Percentiles rank a stretch among this genome's conserved stretches.
Evolutionary conservation across 2,329 filamentous ascomycete species (phyloP).

Genomic region (Fusarium veterinarium): DNA sequence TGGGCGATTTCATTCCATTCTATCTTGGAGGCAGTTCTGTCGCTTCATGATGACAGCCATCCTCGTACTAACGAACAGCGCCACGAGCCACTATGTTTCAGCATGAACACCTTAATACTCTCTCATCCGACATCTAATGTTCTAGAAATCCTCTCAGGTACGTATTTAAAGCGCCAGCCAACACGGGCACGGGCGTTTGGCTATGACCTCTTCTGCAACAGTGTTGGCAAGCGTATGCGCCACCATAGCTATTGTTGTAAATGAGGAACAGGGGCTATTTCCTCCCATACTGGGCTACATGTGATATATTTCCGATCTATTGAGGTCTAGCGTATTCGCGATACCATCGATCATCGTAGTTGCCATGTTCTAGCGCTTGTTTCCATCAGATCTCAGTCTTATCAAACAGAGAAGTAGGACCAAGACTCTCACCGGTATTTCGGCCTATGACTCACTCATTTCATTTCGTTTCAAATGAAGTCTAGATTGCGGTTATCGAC

Average conservation of each 20-base stretch:
- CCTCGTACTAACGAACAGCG: neutral
- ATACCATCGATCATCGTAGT: neutral
- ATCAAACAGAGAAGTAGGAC: neutral
- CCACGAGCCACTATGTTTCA: neutral
- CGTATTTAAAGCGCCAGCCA: too few relatives aligned
- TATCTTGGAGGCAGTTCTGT: neutral
- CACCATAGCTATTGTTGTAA: neutral
- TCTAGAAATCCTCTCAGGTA: neutral
- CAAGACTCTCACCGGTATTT: neutral
- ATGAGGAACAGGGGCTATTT: neutral
- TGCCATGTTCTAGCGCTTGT: neutral
- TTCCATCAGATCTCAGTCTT: neutral
- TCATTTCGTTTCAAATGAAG: neutral
- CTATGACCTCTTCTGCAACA: neutral
- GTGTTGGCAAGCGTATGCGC: neutral
- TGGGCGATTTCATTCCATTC: neutral
- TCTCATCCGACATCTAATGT: rapidly evolving
- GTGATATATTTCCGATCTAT: neutral
- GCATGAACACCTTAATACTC: rapidly evolving
- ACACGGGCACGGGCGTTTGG: neutral
- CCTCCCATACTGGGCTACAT: rapidly evolving
- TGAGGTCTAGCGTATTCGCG: neutral
- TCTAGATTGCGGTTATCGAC: neutral
- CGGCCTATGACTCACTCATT: neutral
- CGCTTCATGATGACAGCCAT: neutral